phyloP scores from a whole-genome alignment of 305 asterid genomes.

The Fraxinus dipetala region DNA sequence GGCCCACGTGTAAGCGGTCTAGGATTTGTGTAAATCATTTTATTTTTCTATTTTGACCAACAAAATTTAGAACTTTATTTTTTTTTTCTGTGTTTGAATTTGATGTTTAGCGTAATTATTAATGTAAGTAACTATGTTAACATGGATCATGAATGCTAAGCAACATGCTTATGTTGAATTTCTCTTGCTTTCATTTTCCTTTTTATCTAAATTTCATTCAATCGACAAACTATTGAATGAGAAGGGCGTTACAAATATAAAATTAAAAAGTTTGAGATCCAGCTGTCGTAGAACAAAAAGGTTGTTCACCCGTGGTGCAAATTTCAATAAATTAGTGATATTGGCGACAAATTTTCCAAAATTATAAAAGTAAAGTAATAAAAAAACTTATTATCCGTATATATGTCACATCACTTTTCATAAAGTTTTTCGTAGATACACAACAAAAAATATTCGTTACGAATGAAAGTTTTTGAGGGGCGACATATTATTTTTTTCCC shows the following conservation, averaged over 20 bases:
- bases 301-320: background rate
- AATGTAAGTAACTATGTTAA: background rate
- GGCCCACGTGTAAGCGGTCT: slow-evolving; percentile 33
- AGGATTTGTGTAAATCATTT: slow-evolving; percentile 17
- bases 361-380: background rate
- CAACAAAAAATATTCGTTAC: background rate
- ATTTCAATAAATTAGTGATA: background rate
- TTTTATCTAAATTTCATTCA: background rate
- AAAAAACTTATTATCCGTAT: background rate
- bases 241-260: no score
- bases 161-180: background rate
- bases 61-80: background rate
- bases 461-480: background rate
- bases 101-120: background rate
- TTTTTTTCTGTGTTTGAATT: background rate
- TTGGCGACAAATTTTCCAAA: background rate
- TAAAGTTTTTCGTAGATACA: background rate
- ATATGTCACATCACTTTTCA: background rate
- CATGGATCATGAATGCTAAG: background rate
- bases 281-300: background rate
- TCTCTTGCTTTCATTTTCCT: background rate
- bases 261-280: background rate
- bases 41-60: background rate
- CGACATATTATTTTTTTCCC: background rate
- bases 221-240: background rate